A percentile compares a stretch with the other conserved stretches of the same genome.
phyloP scores from a whole-genome alignment of 176 grass and related monocot genomes.

The Triticum turgidum region DNA sequence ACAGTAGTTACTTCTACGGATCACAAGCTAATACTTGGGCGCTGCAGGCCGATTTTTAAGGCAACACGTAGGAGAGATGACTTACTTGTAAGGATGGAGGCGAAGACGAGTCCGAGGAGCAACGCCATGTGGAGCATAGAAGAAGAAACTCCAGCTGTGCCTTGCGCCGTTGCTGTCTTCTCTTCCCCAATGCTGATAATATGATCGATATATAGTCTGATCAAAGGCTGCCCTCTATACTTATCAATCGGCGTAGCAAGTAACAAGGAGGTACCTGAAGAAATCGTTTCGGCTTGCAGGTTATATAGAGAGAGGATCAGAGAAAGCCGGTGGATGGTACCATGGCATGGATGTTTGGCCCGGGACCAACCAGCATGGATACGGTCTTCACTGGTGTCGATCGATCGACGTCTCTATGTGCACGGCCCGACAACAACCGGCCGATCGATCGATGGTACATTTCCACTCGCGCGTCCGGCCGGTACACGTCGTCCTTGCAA shows the following conservation, averaged over 20 bases:
- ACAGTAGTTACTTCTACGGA: neutral
- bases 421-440: neutral
- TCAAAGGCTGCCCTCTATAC: too few species aligned
- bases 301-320: neutral
- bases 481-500: neutral
- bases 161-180: neutral
- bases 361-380: neutral
- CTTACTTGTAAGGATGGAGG: conserved; percentile 21
- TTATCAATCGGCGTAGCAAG: neutral
- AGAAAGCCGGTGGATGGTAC: neutral
- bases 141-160: neutral
- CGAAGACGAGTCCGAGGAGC: conserved; percentile 10
- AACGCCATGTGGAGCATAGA: neutral
- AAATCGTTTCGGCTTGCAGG: neutral
- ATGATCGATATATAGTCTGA: neutral
- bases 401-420: neutral
- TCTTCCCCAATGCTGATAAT: neutral
- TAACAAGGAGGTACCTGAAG: neutral
- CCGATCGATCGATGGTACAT: neutral
- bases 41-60: neutral
- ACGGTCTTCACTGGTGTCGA: neutral
- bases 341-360: neutral
- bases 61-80: neutral
- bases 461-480: neutral
- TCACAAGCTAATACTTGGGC: neutral